Evolutionary conservation across 352 stramenopile genomes (phyloP).

Genomic region (Globisporangium spinosum): DNA sequence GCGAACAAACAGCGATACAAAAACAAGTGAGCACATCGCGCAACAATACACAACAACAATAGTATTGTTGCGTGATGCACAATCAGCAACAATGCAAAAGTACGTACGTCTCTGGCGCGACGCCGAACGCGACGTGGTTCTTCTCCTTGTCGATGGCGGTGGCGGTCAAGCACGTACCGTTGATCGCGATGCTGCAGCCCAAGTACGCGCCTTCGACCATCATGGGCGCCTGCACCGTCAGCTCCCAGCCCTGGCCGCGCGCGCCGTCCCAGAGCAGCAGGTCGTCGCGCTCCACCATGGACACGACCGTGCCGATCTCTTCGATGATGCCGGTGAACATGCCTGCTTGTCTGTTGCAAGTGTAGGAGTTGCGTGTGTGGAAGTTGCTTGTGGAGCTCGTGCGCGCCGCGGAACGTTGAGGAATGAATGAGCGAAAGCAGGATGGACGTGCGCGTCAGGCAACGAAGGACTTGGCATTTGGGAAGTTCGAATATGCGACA

Average conservation of each 20-base stretch:
- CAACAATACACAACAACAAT: slow-evolving; percentile 2
- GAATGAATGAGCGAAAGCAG: background rate
- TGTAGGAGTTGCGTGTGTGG: background rate
- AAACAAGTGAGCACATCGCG: background rate
- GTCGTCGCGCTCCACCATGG: slow-evolving; percentile 88
- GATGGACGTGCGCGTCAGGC: background rate
- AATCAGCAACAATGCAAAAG: background rate
- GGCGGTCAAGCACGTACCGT: slow-evolving; percentile 97
- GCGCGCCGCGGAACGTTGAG: background rate
- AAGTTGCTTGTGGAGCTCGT: background rate
- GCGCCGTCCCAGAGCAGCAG: slow-evolving; percentile 95
- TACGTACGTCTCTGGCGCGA: slow-evolving; percentile 92
- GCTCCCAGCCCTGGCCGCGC: slow-evolving; percentile 85
- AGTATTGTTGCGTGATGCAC: background rate
- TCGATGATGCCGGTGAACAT: slow-evolving; percentile 99
- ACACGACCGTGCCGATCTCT: slow-evolving; percentile 95
- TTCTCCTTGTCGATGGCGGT: slow-evolving; percentile 78
- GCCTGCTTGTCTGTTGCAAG: background rate
- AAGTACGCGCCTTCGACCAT: slow-evolving; percentile 86
- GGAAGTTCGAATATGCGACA: too few species aligned
- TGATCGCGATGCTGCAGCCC: slow-evolving; percentile 96
- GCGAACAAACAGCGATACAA: slow-evolving; percentile 2
- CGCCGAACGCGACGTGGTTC: slow-evolving; percentile 89
- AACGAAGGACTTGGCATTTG: background rate
- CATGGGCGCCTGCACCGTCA: slow-evolving; percentile 76